phyloP scores from a whole-genome alignment of 257 asterid species.

The Nicotiana tabacum region DNA sequence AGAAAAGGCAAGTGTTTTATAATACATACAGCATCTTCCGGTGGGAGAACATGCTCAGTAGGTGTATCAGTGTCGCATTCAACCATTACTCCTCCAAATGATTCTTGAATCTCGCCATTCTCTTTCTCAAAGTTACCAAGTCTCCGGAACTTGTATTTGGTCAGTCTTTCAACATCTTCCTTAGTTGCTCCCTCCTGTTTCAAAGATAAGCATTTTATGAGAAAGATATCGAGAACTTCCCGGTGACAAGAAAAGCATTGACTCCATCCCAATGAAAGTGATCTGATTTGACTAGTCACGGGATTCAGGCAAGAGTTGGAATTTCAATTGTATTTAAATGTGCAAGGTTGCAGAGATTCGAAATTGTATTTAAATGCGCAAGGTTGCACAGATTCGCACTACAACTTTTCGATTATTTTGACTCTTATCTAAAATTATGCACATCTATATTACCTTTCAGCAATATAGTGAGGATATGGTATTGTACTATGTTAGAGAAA shows the following conservation, averaged over 20 bases:
- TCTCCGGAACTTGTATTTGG: constrained; percentile 69
- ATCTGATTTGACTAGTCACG: background rate
- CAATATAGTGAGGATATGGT: background rate
- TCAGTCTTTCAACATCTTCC: constrained; percentile 89
- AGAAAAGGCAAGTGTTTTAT: background rate
- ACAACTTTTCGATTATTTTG: background rate
- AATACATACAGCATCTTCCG: constrained; percentile 81
- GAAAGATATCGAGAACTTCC: background rate
- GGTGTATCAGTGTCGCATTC: constrained; percentile 75
- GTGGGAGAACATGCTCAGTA: constrained; percentile 73
- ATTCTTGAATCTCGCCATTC: constrained; percentile 84
- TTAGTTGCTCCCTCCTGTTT: constrained; percentile 96
- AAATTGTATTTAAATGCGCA: background rate
- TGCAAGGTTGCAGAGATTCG: background rate
- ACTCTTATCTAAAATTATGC: background rate
- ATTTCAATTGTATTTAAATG: background rate
- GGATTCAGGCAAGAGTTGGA: background rate
- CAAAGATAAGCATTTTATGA: background rate
- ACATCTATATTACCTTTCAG: background rate
- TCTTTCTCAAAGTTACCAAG: constrained; percentile 87
- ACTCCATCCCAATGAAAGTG: background rate
- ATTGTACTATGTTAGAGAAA: background rate
- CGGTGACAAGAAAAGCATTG: background rate
- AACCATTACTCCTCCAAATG: constrained; percentile 90
- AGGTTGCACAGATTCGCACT: background rate